Percentiles rank a stretch among this genome's conserved stretches.
phyloP scores from a whole-genome alignment of 306 rosid genomes.

The Cucumis melo region DNA sequence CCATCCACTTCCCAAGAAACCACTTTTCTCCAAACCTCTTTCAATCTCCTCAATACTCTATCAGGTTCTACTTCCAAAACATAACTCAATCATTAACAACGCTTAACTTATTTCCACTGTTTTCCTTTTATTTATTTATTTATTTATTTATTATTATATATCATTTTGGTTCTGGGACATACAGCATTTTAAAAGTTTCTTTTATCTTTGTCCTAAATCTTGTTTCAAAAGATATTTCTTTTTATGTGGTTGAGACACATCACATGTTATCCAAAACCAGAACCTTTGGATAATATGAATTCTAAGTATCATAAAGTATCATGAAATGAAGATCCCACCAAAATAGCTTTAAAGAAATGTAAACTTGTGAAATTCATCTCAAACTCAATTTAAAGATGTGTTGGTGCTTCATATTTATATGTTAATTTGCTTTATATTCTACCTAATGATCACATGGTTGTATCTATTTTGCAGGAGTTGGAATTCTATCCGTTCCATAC shows the following conservation, averaged over 20 bases:
- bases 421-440: background rate
- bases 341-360: too few species aligned
- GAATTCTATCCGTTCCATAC: constrained; percentile 66
- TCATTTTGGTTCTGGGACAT: too few species aligned
- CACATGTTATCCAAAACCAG: background rate
- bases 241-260: background rate
- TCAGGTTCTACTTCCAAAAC: background rate
- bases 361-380: too few species aligned
- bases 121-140: background rate
- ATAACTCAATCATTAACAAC: background rate
- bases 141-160: background rate
- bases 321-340: background rate
- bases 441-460: background rate
- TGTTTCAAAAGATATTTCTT: background rate
- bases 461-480: constrained; percentile 44
- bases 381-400: too few species aligned
- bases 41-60: constrained; percentile 2
- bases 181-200: too few species aligned
- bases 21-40: background rate
- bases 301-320: background rate
- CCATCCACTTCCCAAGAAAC: background rate
- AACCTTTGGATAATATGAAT: background rate
- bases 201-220: background rate
- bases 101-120: background rate
- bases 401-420: too few species aligned